Conservation (phyloP, 768 basidiomycete species). For the Kwoniella bestiolae region DNA sequence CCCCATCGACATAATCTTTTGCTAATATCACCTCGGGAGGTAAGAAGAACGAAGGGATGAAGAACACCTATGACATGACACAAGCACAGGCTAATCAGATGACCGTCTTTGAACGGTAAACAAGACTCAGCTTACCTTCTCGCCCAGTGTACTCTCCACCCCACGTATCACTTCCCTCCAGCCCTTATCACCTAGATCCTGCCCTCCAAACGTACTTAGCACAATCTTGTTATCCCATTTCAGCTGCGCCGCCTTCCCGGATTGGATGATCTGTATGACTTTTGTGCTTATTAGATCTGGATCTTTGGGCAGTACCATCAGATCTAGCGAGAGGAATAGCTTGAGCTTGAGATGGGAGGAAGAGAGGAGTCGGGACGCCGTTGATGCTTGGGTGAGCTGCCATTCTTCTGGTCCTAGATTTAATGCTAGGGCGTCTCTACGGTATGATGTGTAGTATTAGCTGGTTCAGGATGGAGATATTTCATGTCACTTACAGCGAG, state of each 20-base stretch:
- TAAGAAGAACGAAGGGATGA: slow-evolving; percentile 57
- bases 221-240: slow-evolving; percentile 37
- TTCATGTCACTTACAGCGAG: slow-evolving; percentile 37
- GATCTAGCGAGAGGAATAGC: slow-evolving; percentile 55
- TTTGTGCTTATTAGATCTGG: slow-evolving; percentile 24
- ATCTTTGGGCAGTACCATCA: slow-evolving; percentile 54
- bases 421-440: slow-evolving; percentile 56
- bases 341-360: slow-evolving; percentile 24
- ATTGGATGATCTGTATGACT: slow-evolving; percentile 27
- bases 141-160: slow-evolving; percentile 27
- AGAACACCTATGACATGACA: slow-evolving; percentile 53
- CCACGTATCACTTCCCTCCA: slow-evolving; percentile 25
- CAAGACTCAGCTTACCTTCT: slow-evolving; percentile 36
- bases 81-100: too few relatives aligned
- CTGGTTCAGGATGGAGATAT: not conserved
- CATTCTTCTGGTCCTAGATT: slow-evolving; percentile 57
- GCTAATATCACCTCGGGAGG: slow-evolving; percentile 50
- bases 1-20: slow-evolving; percentile 47
- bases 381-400: slow-evolving; percentile 53
- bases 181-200: slow-evolving; percentile 31
- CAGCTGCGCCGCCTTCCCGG: slow-evolving; percentile 19
- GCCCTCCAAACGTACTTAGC: slow-evolving; percentile 55
- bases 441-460: not conserved
- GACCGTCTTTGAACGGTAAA: not conserved
- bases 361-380: slow-evolving; percentile 36